phyloP scores from a whole-genome alignment of 495 filamentous ascomycete species.

The Cryomyces minteri region DNA sequence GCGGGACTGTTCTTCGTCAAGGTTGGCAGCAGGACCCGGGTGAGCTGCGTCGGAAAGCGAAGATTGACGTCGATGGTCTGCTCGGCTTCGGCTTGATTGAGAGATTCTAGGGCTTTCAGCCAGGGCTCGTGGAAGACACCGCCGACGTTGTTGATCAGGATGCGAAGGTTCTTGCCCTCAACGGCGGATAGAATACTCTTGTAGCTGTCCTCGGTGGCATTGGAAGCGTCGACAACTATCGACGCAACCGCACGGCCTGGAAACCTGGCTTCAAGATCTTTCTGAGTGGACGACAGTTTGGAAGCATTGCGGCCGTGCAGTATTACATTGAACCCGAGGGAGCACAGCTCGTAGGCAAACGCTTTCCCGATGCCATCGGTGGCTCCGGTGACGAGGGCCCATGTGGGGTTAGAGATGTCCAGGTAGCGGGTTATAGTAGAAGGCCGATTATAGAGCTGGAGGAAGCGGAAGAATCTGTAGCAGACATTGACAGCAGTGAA shows the following conservation, averaged over 20 bases:
- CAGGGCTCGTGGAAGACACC: slow-evolving; percentile 9
- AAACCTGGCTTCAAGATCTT: slow-evolving; percentile 14
- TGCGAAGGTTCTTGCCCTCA: slow-evolving; percentile 14
- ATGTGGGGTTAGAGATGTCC: slow-evolving; percentile 8
- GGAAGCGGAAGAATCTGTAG: background rate
- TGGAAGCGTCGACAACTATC: slow-evolving; percentile 20
- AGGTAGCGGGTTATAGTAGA: background rate
- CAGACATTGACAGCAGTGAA: background rate
- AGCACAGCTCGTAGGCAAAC: slow-evolving; percentile 9
- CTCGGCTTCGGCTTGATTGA: slow-evolving; percentile 7
- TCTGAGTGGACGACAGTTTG: slow-evolving; percentile 23
- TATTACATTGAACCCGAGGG: slow-evolving; percentile 35
- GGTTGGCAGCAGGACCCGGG: slow-evolving; percentile 20
- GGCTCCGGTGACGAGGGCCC: slow-evolving; percentile 42
- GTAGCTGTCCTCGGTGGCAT: slow-evolving; percentile 1
- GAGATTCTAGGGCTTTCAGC: slow-evolving; percentile 10
- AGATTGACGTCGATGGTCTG: slow-evolving; percentile 9
- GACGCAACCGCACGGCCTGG: slow-evolving; percentile 14
- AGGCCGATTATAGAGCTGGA: background rate
- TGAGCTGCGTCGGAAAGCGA: slow-evolving; percentile 23
- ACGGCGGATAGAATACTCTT: slow-evolving; percentile 11
- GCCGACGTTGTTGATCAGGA: slow-evolving; percentile 34
- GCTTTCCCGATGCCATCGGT: slow-evolving; percentile 39
- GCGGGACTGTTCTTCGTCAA: slow-evolving; percentile 14
- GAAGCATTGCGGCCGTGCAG: slow-evolving; percentile 32